A percentile compares a stretch with the other conserved stretches of the same genome.
Conservation (phyloP, 164 flowering plant species). For the Euptelea pleiosperma region DNA sequence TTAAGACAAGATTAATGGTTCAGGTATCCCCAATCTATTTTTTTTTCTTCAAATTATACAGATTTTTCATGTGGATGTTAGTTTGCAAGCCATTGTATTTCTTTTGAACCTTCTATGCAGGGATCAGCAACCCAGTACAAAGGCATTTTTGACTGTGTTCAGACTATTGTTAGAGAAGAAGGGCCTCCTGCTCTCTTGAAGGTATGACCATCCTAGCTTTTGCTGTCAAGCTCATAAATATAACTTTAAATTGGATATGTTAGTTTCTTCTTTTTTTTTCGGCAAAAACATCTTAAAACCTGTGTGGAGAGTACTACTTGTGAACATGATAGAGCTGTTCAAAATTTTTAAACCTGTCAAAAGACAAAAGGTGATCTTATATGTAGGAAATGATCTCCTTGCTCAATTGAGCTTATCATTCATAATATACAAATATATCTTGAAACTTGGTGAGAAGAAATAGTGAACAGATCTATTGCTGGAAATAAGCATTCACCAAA, state of each 20-base stretch:
- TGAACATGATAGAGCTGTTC: no score
- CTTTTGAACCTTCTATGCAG: conserved; percentile 28
- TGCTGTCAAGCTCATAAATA: not conserved
- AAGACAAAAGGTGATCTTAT: no score
- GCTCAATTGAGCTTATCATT: no score
- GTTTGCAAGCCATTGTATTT: not conserved
- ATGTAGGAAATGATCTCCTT: no score
- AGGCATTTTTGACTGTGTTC: conserved; percentile 71
- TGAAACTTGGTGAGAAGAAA: no score
- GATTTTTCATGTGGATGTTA: not conserved
- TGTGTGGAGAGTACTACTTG: no score
- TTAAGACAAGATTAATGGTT: conserved; percentile 95
- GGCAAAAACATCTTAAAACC: no score
- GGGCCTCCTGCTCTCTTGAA: conserved; percentile 74
- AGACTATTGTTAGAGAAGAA: conserved; percentile 74
- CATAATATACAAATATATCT: no score
- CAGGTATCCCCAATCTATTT: conserved; percentile 48
- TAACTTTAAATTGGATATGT: not conserved
- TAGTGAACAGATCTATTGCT: no score
- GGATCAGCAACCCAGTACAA: conserved; percentile 75
- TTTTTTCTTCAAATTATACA: not conserved
- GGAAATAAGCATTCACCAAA: no score
- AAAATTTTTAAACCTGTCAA: no score
- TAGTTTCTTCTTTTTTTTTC: not conserved
- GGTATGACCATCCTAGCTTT: conserved; percentile 36